Conservation (phyloP, 805 yeast genomes). For the Candida corydali region DNA sequence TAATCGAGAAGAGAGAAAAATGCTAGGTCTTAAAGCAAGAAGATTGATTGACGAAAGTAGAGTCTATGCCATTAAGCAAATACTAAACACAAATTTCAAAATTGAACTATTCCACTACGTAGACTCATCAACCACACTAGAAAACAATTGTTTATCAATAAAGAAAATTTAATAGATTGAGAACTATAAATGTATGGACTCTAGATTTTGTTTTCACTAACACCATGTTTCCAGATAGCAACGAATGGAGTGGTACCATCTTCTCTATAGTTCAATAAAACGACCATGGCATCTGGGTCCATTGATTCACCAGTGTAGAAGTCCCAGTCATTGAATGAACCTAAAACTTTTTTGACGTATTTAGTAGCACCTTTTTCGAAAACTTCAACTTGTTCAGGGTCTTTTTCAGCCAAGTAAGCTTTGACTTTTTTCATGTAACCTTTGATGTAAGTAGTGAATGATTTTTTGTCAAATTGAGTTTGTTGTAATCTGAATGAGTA, state of each 20-base stretch:
- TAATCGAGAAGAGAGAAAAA: slow-evolving; percentile 45
- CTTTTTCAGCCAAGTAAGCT: slow-evolving; percentile 80
- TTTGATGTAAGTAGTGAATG: slow-evolving; percentile 94
- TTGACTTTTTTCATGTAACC: slow-evolving; percentile 98
- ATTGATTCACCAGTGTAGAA: slow-evolving; percentile 99
- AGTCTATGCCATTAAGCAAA: slow-evolving; percentile 38
- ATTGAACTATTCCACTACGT: slow-evolving; percentile 60
- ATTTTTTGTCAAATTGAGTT: slow-evolving; percentile 96
- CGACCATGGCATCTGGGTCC: slow-evolving; percentile 99
- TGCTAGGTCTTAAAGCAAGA: slow-evolving; percentile 65
- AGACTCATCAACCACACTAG: slow-evolving; percentile 54
- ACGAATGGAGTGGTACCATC: slow-evolving; percentile 98
- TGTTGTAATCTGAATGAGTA: slow-evolving; percentile 97
- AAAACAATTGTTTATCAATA: slow-evolving; percentile 54
- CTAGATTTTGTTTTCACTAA: slow-evolving; percentile 82
- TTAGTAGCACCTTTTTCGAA: slow-evolving; percentile 97
- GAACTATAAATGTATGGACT: too few species aligned
- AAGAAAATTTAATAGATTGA: slow-evolving; percentile 1
- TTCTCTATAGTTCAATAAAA: slow-evolving; percentile 98
- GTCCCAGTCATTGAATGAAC: slow-evolving; percentile 98
- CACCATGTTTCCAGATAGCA: slow-evolving; percentile 99
- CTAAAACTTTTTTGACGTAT: slow-evolving; percentile 94
- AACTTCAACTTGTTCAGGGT: slow-evolving; percentile 81
- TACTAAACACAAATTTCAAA: slow-evolving; percentile 30
- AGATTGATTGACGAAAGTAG: slow-evolving; percentile 74